phyloP scores from a whole-genome alignment of 228 moss, liverwort and hornwort genomes.

The Sphagnum magellanicum region DNA sequence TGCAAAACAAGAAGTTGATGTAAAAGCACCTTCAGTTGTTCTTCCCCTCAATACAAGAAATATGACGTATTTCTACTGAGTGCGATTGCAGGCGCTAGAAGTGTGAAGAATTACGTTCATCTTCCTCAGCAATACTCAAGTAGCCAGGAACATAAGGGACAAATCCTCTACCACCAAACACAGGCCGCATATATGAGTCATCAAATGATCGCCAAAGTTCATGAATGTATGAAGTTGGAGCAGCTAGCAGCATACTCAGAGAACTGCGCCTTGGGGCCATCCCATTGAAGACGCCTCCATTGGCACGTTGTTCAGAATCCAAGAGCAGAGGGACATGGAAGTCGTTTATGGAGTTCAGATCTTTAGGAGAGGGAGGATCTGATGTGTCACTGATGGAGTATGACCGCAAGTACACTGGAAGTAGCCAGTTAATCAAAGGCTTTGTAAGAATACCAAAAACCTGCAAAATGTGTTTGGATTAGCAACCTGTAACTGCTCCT shows the following conservation, averaged over 20 bases:
- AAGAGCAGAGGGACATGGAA: slow-evolving; percentile 24
- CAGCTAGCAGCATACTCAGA: slow-evolving; percentile 43
- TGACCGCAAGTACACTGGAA: slow-evolving; percentile 22
- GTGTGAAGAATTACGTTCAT: slow-evolving; percentile 16
- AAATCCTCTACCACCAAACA: slow-evolving; percentile 77
- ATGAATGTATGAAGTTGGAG: slow-evolving; percentile 64
- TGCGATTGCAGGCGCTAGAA: not conserved
- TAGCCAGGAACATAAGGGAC: slow-evolving; percentile 34
- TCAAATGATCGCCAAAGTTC: slow-evolving; percentile 66
- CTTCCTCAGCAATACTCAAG: slow-evolving; percentile 39
- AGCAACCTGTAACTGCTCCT: too few species aligned
- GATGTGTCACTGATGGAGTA: slow-evolving; percentile 19
- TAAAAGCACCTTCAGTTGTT: too few species aligned
- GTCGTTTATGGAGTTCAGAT: slow-evolving; percentile 14
- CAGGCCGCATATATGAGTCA: slow-evolving; percentile 66
- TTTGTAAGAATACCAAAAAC: slow-evolving; percentile 43
- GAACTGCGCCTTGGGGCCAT: slow-evolving; percentile 28
- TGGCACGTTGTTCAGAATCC: slow-evolving; percentile 12
- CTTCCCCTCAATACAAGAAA: too few species aligned
- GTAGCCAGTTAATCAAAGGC: slow-evolving; percentile 32
- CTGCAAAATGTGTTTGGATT: slow-evolving; percentile 8
- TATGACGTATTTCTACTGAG: too few species aligned
- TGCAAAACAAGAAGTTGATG: too few species aligned
- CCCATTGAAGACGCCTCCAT: not conserved
- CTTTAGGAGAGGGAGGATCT: slow-evolving; percentile 67